Evolutionary conservation across 192 early-diverging fungal genomes (phyloP).

Genomic region (Martensiomyces pterosporus): DNA sequence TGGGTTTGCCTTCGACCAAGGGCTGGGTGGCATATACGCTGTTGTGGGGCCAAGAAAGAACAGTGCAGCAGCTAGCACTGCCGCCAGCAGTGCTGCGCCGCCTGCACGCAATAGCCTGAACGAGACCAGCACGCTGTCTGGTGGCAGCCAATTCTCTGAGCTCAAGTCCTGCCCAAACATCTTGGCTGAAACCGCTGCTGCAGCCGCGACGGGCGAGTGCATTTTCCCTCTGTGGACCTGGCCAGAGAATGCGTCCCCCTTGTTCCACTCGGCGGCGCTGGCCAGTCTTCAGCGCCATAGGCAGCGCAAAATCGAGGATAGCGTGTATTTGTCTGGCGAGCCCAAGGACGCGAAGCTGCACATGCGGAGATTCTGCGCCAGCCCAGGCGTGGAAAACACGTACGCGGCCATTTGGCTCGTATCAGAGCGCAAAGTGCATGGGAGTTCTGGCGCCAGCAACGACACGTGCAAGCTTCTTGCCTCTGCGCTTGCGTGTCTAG

Average conservation of each 20-base stretch:
- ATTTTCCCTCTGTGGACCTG: constrained; percentile 33
- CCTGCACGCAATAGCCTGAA: too few species aligned
- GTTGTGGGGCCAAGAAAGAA: background rate
- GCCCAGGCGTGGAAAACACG: constrained; percentile 37
- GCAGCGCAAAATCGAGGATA: constrained; percentile 5
- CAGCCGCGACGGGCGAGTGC: background rate
- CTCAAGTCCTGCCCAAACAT: too few species aligned
- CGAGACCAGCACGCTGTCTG: too few species aligned
- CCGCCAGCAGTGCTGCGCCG: too few species aligned
- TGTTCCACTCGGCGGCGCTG: constrained; percentile 20
- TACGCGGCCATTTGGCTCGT: constrained; percentile 28
- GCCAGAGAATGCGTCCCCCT: constrained; percentile 19
- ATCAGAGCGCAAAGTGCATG: constrained; percentile 4
- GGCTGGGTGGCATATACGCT: constrained; percentile 7
- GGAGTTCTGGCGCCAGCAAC: background rate
- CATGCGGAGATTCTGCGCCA: constrained; percentile 24
- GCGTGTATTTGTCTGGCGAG: constrained; percentile 2
- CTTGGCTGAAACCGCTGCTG: too few species aligned
- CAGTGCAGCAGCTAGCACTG: too few species aligned
- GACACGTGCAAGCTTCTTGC: constrained; percentile 1
- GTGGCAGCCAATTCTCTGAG: too few species aligned
- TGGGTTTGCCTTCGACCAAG: constrained; percentile 35
- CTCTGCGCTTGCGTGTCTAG: constrained; percentile 10
- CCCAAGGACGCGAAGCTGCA: background rate
- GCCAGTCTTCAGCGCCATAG: constrained; percentile 16